phyloP scores from a whole-genome alignment of 2,329 filamentous ascomycete genomes.

The Aspergillus persii region DNA sequence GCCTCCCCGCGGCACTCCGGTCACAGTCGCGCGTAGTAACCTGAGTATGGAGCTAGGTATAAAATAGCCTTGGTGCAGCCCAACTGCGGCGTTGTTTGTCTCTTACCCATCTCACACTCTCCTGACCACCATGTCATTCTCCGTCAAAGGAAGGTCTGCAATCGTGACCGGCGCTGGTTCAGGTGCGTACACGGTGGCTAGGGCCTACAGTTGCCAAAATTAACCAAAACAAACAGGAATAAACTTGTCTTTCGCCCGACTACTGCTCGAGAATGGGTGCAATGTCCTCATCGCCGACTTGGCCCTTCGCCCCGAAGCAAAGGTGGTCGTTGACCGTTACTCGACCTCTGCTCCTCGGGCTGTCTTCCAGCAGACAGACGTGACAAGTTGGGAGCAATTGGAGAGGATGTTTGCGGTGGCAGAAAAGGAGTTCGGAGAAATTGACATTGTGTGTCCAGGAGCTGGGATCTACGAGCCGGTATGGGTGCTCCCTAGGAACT shows the following conservation, averaged over 20 bases:
- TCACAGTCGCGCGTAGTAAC: neutral
- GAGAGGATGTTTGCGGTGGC: constrained; percentile 51
- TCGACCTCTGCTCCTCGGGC: constrained; percentile 30
- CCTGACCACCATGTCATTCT: constrained; percentile 32
- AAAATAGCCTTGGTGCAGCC: neutral
- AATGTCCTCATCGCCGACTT: constrained; percentile 49
- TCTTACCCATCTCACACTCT: neutral
- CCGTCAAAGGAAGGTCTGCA: constrained; percentile 48
- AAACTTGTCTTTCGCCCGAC: constrained; percentile 45
- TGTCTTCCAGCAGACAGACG: constrained; percentile 48
- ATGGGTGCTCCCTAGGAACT: constrained; percentile 9
- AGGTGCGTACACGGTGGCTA: constrained; percentile 34
- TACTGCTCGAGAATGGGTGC: constrained; percentile 45
- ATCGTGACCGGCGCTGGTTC: constrained; percentile 57
- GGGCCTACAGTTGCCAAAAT: constrained; percentile 1
- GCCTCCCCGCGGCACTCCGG: neutral
- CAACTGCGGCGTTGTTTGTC: neutral
- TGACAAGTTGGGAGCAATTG: constrained; percentile 51
- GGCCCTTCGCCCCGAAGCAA: constrained; percentile 44
- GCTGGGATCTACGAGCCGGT: constrained; percentile 48
- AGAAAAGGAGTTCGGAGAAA: constrained; percentile 46
- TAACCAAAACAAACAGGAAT: constrained; percentile 36
- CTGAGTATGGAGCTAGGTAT: neutral
- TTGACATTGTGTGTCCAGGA: constrained; percentile 49
- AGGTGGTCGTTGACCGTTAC: constrained; percentile 41